Base-by-base conservation (phyloP, 2,329 filamentous ascomycete genomes). In the Chaetomium sp. region DNA sequence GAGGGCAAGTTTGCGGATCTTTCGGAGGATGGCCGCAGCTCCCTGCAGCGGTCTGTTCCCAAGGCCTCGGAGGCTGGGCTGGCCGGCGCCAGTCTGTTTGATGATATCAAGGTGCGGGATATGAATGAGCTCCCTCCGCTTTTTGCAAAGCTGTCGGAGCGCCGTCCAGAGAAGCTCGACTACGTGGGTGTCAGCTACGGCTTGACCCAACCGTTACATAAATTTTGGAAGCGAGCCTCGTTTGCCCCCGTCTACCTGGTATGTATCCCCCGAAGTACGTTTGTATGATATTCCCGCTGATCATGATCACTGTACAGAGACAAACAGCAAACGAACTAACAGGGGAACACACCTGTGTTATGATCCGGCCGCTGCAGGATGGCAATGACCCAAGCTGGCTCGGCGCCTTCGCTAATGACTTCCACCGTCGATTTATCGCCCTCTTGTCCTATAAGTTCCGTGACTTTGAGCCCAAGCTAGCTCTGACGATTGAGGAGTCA, bases 271-370 rank as follows among this genome's bases (percentile, higher is more conserved):
- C 4, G 1, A 10, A 34, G 27, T 38, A 8, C 11, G 4, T 12
- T 40, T 12, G n/a, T 6, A 11, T 8, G 33, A 9, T 12, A 3
- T 32, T n/a, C 2, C 6, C 4, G 3, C 1, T 12, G 11, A n/a
- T 32, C 7, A 43, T 56, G 5, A 53, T 49, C 6, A 42, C 52
- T n/a, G 27, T 14, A 37, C 58, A 64, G 64, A 66, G 94, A 37
- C 94, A 99, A 74, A 99, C 95, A 2, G 80, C 94, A 51, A 99
- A 97, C 68, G 94, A 97, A 55, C 79, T 99, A 46, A 99, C 95
- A 0, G 94, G 94, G 54, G 94, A 99, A 72, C 94, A 99, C 70
- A 96, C 94, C 0, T 96, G 91, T 68, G 92, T 99, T 34, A 99
- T 99, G 95, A 80, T 99, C 49, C 84, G 90, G 55, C 88, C 91